These are phyloP conservation scores for Mycena epipterygia DNA, from an alignment of 768 basidiomycete genomes.

Conservation along the genomic window DNA sequence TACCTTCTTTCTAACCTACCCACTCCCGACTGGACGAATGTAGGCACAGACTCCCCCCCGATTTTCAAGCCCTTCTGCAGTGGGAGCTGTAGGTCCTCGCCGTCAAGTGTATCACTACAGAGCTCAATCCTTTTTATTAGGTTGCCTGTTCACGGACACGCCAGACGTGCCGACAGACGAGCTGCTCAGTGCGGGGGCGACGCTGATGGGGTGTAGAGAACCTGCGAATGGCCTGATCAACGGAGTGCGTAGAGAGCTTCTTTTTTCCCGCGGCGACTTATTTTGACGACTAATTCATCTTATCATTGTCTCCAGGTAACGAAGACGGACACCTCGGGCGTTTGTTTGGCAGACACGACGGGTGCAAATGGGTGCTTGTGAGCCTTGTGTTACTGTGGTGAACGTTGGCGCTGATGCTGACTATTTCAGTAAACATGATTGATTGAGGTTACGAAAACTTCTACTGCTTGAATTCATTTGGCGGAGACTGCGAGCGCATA, in stretches of 20 bases:
- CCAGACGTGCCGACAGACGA: background rate
- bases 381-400: too few relatives aligned
- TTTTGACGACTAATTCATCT: background rate
- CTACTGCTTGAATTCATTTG: too few relatives aligned
- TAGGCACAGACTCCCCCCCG: background rate
- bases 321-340: background rate
- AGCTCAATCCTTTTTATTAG: background rate
- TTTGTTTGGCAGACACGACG: constrained; percentile 18
- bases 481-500: too few relatives aligned
- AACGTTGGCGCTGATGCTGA: too few relatives aligned
- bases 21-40: constrained; percentile 20
- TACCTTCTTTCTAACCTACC: constrained; percentile 6
- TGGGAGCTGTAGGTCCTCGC: constrained; percentile 25
- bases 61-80: constrained; percentile 28
- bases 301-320: constrained; percentile 6
- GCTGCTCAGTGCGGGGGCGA: constrained; percentile 18
- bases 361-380: constrained; percentile 22
- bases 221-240: constrained; percentile 17
- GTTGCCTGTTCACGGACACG: constrained; percentile 29
- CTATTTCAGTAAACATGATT: too few relatives aligned
- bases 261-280: background rate
- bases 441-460: too few relatives aligned
- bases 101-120: background rate
- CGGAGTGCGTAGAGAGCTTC: background rate
- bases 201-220: constrained; percentile 17